phyloP scores from a whole-genome alignment of 1,284 basidiomycete species.

The Malassezia dermatis region DNA sequence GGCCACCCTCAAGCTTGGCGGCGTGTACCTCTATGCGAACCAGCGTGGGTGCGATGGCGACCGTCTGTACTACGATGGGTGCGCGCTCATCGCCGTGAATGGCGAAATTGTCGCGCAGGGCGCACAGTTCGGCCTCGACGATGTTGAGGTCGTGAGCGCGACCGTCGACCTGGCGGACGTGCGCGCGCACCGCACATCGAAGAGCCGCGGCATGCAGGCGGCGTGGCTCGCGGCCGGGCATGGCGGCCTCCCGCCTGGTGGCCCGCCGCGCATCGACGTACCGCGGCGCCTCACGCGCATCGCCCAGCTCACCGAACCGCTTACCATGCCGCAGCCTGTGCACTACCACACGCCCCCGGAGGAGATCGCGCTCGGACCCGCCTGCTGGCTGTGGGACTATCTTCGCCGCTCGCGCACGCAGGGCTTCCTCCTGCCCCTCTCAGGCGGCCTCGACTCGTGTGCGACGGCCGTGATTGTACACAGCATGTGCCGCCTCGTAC shows the following conservation, averaged over 20 bases:
- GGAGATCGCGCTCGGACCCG: constrained; percentile 95
- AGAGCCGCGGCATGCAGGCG: constrained; percentile 78
- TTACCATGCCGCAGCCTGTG: constrained; percentile 2
- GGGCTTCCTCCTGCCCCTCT: constrained; percentile 90
- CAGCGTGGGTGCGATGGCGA: constrained; percentile 99
- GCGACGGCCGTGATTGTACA: constrained; percentile 89
- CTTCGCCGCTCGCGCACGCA: constrained; percentile 82
- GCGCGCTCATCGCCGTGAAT: constrained; percentile 88
- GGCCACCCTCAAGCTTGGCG: constrained; percentile 90
- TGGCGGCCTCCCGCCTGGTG: constrained; percentile 30
- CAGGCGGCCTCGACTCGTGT: constrained; percentile 95
- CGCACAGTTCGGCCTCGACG: constrained; percentile 84
- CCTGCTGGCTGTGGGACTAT: constrained; percentile 99
- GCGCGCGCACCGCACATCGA: constrained; percentile 66
- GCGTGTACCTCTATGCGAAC: constrained; percentile 93
- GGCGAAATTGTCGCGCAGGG: constrained; percentile 86
- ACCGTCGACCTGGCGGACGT: constrained; percentile 93
- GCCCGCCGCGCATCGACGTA: constrained; percentile 57
- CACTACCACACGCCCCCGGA: constrained; percentile 60
- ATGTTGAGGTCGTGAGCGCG: constrained; percentile 89
- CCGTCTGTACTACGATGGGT: constrained; percentile 93
- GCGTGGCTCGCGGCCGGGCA: constrained; percentile 49
- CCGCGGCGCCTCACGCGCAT: constrained; percentile 49
- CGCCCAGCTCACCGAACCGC: neutral
- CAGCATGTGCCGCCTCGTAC: constrained; percentile 87